Evolutionary conservation across 2,329 filamentous ascomycete genomes (phyloP).

Genomic region (Botrytis fragariae): DNA sequence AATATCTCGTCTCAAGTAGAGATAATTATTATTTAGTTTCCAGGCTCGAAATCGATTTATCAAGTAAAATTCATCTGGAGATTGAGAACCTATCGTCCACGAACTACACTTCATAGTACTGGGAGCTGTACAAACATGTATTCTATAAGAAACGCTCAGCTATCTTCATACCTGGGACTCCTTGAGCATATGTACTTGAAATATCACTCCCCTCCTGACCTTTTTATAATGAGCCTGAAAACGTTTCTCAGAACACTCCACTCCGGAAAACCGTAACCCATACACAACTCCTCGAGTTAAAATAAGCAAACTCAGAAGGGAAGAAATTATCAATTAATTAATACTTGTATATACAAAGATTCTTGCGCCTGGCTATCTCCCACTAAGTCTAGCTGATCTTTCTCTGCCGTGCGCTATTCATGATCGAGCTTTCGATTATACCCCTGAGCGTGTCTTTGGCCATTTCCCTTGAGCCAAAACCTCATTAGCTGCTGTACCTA

Average conservation of each 20-base stretch:
- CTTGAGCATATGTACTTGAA: neutral
- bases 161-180: neutral
- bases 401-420: neutral
- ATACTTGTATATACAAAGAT: neutral
- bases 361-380: neutral
- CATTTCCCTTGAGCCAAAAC: neutral
- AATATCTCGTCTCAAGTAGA: neutral
- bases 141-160: neutral
- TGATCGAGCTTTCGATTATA: neutral
- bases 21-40: neutral
- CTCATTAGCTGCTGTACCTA: neutral
- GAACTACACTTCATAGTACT: neutral
- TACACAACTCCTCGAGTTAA: neutral
- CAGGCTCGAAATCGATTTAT: neutral
- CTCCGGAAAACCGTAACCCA: neutral
- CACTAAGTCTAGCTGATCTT: neutral
- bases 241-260: neutral
- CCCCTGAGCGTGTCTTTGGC: neutral
- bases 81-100: neutral
- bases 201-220: no score
- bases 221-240: neutral
- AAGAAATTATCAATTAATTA: neutral
- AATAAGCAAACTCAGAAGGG: neutral
- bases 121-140: neutral
- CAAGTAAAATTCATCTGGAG: neutral